Percentiles rank a stretch among this genome's conserved stretches.
Conservation (phyloP, 2,329 filamentous ascomycete species). For the Apiospora aurea region DNA sequence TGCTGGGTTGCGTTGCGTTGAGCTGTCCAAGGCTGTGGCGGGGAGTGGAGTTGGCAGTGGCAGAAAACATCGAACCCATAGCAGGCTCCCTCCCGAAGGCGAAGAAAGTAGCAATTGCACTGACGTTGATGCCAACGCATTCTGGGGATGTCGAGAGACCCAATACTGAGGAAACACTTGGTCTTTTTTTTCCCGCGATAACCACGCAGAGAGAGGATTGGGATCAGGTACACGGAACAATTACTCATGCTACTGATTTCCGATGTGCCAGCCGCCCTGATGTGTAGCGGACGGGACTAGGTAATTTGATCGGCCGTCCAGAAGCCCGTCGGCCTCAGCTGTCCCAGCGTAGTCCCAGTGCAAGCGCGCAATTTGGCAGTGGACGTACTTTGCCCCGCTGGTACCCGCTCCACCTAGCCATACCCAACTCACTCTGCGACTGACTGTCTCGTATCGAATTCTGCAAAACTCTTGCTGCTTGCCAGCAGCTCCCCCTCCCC, state of each 20-base stretch:
- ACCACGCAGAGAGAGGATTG: neutral
- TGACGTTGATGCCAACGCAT: slow-evolving; percentile 10
- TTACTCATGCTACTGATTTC: neutral
- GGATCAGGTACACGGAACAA: neutral
- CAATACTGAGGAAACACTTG: neutral
- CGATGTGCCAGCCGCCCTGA: slow-evolving; percentile 5
- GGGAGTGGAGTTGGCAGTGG: slow-evolving; percentile 7
- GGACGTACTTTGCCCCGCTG: neutral
- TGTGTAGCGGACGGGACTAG: neutral
- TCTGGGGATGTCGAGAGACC: neutral
- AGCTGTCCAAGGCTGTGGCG: slow-evolving; percentile 14
- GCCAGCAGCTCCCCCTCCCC: neutral
- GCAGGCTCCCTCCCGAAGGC: slow-evolving; percentile 15
- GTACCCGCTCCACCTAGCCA: neutral
- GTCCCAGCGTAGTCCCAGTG: neutral
- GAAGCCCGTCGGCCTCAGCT: neutral
- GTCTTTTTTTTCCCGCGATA: neutral
- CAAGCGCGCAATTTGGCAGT: slow-evolving; percentile 7
- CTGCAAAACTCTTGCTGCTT: slow-evolving; percentile 1
- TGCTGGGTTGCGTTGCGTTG: neutral
- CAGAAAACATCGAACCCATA: neutral
- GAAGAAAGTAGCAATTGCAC: neutral
- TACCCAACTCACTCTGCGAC: neutral
- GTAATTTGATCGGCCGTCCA: too few species aligned
- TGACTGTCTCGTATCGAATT: neutral